Conservation (phyloP, 306 rosid species). For the Crotalaria pallida region DNA sequence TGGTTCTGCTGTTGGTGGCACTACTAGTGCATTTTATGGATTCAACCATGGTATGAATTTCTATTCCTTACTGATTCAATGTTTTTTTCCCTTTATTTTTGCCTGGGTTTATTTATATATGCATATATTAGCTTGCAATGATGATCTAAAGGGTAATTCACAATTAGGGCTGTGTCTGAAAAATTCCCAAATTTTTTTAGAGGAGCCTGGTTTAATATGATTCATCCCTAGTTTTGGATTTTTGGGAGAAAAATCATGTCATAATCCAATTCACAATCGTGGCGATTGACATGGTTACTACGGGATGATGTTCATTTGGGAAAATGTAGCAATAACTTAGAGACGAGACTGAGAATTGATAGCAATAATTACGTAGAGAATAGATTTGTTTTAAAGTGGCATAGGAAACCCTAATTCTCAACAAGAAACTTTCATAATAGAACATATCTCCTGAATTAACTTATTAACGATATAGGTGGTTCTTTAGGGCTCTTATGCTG, state of each 20-base stretch:
- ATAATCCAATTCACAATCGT: background rate
- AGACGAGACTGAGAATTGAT: too few relatives aligned
- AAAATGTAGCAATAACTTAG: background rate
- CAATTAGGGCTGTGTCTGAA: background rate
- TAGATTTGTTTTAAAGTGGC: too few relatives aligned
- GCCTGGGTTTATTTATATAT: background rate
- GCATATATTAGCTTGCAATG: background rate
- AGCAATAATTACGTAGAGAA: background rate
- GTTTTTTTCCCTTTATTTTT: background rate
- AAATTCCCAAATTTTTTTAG: background rate
- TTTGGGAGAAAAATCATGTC: too few relatives aligned
- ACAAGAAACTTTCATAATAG: too few relatives aligned
- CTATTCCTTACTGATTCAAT: background rate
- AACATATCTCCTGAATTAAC: too few relatives aligned
- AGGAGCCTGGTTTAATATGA: background rate
- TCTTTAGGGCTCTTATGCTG: too few relatives aligned
- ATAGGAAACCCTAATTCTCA: too few relatives aligned
- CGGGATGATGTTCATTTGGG: background rate
- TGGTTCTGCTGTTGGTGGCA: slow-evolving; percentile 80
- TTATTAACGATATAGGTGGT: too few relatives aligned
- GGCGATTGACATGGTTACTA: too few relatives aligned
- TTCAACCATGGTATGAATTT: slow-evolving; percentile 52
- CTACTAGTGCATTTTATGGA: slow-evolving; percentile 76
- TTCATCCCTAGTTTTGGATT: background rate
- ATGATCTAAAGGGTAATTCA: background rate